Base-by-base conservation (phyloP, 73 alveolate genomes). In the Paramecium sexaurelia region DNA sequence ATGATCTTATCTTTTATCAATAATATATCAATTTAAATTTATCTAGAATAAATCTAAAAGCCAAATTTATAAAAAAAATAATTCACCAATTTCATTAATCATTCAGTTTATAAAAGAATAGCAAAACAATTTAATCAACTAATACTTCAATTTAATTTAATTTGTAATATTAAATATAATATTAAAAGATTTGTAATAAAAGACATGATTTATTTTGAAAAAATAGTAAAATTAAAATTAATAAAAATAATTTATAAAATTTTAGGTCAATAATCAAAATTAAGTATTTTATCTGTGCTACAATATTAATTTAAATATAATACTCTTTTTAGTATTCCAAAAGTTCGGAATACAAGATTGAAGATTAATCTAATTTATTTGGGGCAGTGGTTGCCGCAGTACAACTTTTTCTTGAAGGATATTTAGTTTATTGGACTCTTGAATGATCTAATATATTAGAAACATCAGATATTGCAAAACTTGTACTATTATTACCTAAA, bases 381-480 rank as follows among this genome's bases (percentile, higher is more conserved):
- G 83, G 83, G 9, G 22, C 47, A 29, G 43, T 61, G 11, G 39
- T 61, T 61, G 39, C 83, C 7, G 45, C 39, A 29, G 83, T 61
- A 11, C 43, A 32, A 61, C 83, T 61, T 61, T 61, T 61, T 61
- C 83, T 26, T 29, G 83, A 29, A 26, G 41, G 83, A 29, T 61
- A 3, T 61, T 61, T 61, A 29, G 67, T 51, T 24, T 61, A 61
- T 8, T 61, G 83, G 9, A 36, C 86, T 33, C 86, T 29, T 71
- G 56, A 71, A n/a, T 71, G 43, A 27, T 71, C 86, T 37, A 71
- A 71, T 3, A 71, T 19, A n/a, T 71, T 32, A 2, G 86, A 71
- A 19, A 71, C 56, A 33, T 71, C 86, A 3, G 86, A 71, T 9
- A 71, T 35, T 29, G 86, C 86, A 71, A 71, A 71, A 71, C 86